These are phyloP conservation scores for Aspergillus biplanus DNA, from an alignment of 495 filamentous ascomycete species.

Conservation along the genomic window DNA sequence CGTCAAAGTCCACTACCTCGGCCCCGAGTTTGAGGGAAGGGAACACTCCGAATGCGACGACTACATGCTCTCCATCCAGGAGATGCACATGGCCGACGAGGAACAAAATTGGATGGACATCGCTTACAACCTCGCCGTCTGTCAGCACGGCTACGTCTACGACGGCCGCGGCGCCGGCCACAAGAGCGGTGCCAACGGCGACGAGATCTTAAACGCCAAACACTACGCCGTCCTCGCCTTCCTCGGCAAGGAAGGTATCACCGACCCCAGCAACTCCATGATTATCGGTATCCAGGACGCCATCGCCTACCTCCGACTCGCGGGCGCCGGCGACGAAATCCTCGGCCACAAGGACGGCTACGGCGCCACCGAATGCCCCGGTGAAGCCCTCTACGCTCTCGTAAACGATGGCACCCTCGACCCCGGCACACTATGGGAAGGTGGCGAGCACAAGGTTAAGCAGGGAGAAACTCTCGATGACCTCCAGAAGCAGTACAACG, in stretches of 20 bases:
- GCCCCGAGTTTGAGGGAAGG: background rate
- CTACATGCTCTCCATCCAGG: slow-evolving; percentile 14
- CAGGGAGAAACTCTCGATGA: slow-evolving; percentile 8
- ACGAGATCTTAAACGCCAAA: background rate
- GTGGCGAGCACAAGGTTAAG: slow-evolving; percentile 1
- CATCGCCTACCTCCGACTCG: slow-evolving; percentile 9
- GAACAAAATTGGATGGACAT: slow-evolving; percentile 6
- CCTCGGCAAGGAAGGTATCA: background rate
- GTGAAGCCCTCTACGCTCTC: slow-evolving; percentile 2
- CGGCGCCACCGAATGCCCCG: slow-evolving; percentile 7
- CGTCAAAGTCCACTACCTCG: slow-evolving; percentile 13
- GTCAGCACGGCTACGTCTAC: slow-evolving; percentile 14
- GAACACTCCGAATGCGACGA: slow-evolving; percentile 4
- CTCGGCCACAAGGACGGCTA: slow-evolving; percentile 5
- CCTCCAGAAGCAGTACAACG: slow-evolving; percentile 1
- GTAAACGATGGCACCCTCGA: background rate
- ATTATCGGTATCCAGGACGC: slow-evolving; percentile 7
- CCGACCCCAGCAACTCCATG: background rate
- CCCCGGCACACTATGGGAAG: slow-evolving; percentile 7
- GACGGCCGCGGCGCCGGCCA: slow-evolving; percentile 9
- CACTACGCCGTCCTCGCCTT: slow-evolving; percentile 12
- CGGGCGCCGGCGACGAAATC: slow-evolving; percentile 5
- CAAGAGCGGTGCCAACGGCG: slow-evolving; percentile 3
- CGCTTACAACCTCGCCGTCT: slow-evolving; percentile 10
- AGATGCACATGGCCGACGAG: background rate